Base-by-base conservation (phyloP, 345 rosid genomes). In the Bruguiera gymnorhiza region DNA sequence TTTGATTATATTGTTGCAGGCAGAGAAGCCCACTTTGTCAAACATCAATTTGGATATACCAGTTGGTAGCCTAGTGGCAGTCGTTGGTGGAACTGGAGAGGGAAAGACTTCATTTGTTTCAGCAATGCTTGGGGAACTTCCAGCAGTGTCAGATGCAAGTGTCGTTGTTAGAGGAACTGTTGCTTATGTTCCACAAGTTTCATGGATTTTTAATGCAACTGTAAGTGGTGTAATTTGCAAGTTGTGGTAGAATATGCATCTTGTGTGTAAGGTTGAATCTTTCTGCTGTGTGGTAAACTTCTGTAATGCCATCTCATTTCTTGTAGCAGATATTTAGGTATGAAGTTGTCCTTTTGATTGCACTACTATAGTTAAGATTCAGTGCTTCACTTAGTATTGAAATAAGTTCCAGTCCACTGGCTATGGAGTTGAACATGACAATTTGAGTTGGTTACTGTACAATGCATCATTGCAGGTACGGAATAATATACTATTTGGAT, bases 101-200 rank as follows among this genome's bases (percentile, higher is more conserved):
- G 99, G 99, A 76, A 95, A 95, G 81, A 92, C 99, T 63, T 92
- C 99, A 5, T 83, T 95, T 74, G 73, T 90, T 76, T 95, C 98
- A 21, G 98, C 99, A 69, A 92, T 95, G 97, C 97, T 95, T 43
- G 98, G 99, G 76, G 99, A 95, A 83, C 92, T 92, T 86, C 97
- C 99, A 71, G 77, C 96, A 31, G 61, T 78, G 55, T 83, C 91
- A 53, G 88, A 88, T 73, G 76, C 94, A 20, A 84, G 74, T 71
- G 97, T 81, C 69, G 79, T 81, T 61, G 76, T 86, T 64, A 86
- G 97, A 87, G 99, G 99, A 81, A 72, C 78, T 8, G 88, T 90
- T 60, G 96, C 98, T 79, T 95, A 95, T 90, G 98, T 95, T 78
- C 94, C 99, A 76, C 99, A 95, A 86, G 84, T 95, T 79, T 95